These are phyloP conservation scores for Rugonectria rugulosa DNA, from an alignment of 2,329 filamentous ascomycete genomes.

Conservation along the genomic window DNA sequence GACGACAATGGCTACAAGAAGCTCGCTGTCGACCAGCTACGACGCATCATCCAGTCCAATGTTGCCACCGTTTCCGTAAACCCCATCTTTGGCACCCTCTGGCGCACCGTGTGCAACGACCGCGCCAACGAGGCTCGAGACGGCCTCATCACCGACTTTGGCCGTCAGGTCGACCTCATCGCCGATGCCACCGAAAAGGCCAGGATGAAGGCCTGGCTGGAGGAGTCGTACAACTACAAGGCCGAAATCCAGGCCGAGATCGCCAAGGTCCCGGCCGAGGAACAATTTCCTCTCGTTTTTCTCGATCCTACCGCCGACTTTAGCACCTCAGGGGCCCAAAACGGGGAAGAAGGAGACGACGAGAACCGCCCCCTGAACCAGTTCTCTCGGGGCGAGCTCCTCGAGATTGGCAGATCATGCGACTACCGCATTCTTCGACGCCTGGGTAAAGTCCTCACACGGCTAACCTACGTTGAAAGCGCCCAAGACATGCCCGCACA, in stretches of 20 bases:
- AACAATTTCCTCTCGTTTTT: constrained; percentile 56
- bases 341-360: constrained; percentile 19
- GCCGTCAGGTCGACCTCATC: constrained; percentile 48
- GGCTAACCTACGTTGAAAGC: constrained; percentile 52
- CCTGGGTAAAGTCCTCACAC: constrained; percentile 55
- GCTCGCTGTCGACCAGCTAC: constrained; percentile 49
- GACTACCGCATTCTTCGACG: constrained; percentile 55
- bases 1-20: constrained; percentile 47
- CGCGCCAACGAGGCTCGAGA: constrained; percentile 50
- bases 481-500: constrained; percentile 53
- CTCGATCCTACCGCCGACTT: constrained; percentile 57
- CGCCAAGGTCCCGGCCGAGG: constrained; percentile 44
- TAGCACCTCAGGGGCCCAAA: constrained; percentile 23
- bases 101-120: constrained; percentile 58
- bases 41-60: constrained; percentile 52
- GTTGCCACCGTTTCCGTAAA: constrained; percentile 55
- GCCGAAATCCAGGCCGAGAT: constrained; percentile 52
- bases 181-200: constrained; percentile 41
- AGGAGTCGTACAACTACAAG: constrained; percentile 58
- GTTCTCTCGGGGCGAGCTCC: constrained; percentile 55
- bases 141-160: constrained; percentile 51
- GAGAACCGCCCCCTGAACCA: constrained; percentile 38
- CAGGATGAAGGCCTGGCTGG: constrained; percentile 56
- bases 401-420: constrained; percentile 61
- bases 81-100: constrained; percentile 58